Evolutionary conservation across 1,139 yeast genomes (phyloP), one percentile per base, ranked within the genome.

Genomic region (Diutina catenulata): DNA sequence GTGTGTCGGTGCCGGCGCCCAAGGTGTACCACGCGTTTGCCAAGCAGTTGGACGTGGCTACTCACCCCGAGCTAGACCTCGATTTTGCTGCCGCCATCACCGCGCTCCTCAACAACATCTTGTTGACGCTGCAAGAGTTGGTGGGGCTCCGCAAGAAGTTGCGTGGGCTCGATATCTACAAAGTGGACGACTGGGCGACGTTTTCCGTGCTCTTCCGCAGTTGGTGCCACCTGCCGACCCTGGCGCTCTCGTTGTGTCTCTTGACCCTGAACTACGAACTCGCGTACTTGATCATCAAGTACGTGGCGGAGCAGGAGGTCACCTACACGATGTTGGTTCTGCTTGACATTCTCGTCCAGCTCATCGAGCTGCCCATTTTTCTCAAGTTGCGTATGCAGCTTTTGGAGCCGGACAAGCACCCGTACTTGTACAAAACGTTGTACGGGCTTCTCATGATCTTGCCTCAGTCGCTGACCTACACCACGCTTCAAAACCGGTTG

Each of bases 391-490:
- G 99, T 44, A 62, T 93, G 43, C 96, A 91, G 56, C 62, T 93
- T 20, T 62, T 93, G 39, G 95, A 87, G 51, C 96, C 95, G 1
- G 86, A 80, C 39, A 76, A 74, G 48, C 73, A 83, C 51, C 95
- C 94, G 0, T 82, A 72, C 50, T 60, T 93, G 32, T 84, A 81
- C 68, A 86, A 87, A 53, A 82, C 95, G 37, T 68, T 93, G 23
- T 93, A 87, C 53, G 98, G 98, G 1, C 70, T 93, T 37, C 64
- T 93, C 42, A 93, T 93, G 99, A 69, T 93, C 5, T 60, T 93
- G 39, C 99, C 99, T 0, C 99, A 93, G 54, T 84, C 96, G 0
- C 74, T 86, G n/a, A 95, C 98, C 0, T 93, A 86, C 56, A 76
- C 74, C 18, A 76, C 83, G 0, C 66, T 93, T 45, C 80, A 80